These are phyloP conservation scores for Magnusiomyces tetraspermus DNA, from an alignment of 1,139 yeast genomes.

Conservation along the genomic window DNA sequence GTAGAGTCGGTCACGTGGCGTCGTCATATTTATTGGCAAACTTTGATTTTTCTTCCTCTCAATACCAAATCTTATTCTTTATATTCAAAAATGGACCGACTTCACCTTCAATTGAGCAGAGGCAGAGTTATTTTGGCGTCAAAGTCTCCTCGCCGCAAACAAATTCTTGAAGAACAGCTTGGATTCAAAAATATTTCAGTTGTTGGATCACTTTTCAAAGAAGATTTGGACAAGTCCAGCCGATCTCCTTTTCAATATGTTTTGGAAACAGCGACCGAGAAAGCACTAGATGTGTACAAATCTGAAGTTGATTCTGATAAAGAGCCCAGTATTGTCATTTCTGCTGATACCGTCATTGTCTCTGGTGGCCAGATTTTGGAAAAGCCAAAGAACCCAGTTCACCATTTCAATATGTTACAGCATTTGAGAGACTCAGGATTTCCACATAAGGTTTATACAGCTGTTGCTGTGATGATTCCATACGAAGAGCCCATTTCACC, in stretches of 20 bases:
- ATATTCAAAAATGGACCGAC: conserved; percentile 7
- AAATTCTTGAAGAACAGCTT: conserved; percentile 51
- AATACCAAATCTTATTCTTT: no score
- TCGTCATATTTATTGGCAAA: neutral
- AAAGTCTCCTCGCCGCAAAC: conserved; percentile 69
- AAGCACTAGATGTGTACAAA: conserved; percentile 50
- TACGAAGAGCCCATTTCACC: conserved; percentile 33
- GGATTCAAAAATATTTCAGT: conserved; percentile 46
- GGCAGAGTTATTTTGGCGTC: conserved; percentile 60
- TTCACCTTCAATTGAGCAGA: conserved; percentile 9
- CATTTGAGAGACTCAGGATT: conserved; percentile 36
- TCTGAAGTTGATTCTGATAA: conserved; percentile 34
- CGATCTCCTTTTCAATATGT: conserved; percentile 56
- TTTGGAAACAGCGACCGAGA: conserved; percentile 54
- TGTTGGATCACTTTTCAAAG: conserved; percentile 57
- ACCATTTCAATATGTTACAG: conserved; percentile 43
- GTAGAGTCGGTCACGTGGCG: neutral
- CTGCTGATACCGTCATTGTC: conserved; percentile 85
- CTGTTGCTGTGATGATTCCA: conserved; percentile 48
- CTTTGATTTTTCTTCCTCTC: neutral
- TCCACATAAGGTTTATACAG: conserved; percentile 56
- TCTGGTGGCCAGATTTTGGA: conserved; percentile 52
- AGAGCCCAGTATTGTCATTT: conserved; percentile 41
- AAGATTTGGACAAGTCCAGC: conserved; percentile 51
- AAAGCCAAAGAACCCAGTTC: conserved; percentile 53